Base-by-base conservation (phyloP, 2,329 filamentous ascomycete species). In the Dactylellina sp. region DNA sequence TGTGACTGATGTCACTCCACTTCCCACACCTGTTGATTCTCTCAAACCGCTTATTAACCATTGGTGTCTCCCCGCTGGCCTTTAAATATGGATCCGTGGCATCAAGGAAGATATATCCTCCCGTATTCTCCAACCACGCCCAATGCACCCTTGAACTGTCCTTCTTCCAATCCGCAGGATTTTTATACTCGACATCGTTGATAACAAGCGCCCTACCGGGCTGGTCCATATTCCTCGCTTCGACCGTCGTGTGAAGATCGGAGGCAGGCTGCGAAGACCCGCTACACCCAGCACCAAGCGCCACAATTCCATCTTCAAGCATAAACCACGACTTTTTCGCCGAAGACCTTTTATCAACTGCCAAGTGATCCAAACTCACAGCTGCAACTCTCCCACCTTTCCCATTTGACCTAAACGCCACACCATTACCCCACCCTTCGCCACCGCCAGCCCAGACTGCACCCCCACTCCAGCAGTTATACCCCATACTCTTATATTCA, bases 291-390 rank as follows among this genome's bases (percentile, higher is more conserved):
- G 62, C 62, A 1, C 71, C 75, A 16, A 76, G 32, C 11, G 70
- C 63, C 6, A 76, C 40, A 32, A 76, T 50, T 1, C 28, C 70
- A 42, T 75, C 37, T 22, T 66, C 62, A 16, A 70, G 28, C 18
- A 76, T 63, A 46, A 71, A 76, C 75, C 75, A 76, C 1, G 40
- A 52, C 37, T 76, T 76, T 55, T 55, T 75, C n/a, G 56, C 68
- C 3, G 37, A 39, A 3, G 57, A 62, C 1, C 22, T 44, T 24
- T 62, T 65, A 25, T 76, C 75, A 7, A 55, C 18, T 0, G 57
- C 52, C 2, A 55, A 18, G 28, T 71, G 55, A 18, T 76, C 70
- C 47, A 75, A 40, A 40, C 75, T 76, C 1, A 71, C 52, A 3
- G 52, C 63, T 1, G 56, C 75, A 11, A 71, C 56, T 11, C 63